Evolutionary conservation across 768 basidiomycete genomes (phyloP), one percentile per base, ranked within the genome.

Genomic region (Scleroderma bovista): DNA sequence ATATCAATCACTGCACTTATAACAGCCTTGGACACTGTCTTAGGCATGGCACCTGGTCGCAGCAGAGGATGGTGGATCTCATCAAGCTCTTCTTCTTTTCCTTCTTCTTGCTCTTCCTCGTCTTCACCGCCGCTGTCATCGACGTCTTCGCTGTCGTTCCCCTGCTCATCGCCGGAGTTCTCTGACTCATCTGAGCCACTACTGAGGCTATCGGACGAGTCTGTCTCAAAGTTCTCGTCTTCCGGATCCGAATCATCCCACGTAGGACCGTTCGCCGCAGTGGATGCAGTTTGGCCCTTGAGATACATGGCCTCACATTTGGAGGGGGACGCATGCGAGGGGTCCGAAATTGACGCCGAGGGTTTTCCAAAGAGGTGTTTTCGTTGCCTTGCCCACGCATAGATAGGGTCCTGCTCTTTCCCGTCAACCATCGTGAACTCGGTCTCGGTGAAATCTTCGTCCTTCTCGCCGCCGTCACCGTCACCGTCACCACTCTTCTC

Each of bases 391-490:
- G 81, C 76, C 88, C 88, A 90, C 26, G 75, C 72, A 32, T 72
- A 68, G 44, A 90, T 81, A 20, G 77, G 75, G 33, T 81, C 79
- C 57, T 81, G 77, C 60, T 89, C 86, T 55, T 72, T 73, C 23
- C 78, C 79, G 53, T 90, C 88, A 4, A 90, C 75, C 77, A 88
- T 81, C 26, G 76, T 74, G 59, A 90, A 86, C 59, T 81, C 79
- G 1, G 80, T 80, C 62, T 87, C 85, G 40, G 78, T 69, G 1
- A 74, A 75, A 8, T 72, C 70, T 8, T 71, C 75, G 24, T 73
- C 77, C 26, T 5, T 9, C 26, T 29, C 26, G 26, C 9, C 26
- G 4, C 9, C 26, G 26, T 29, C 26, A 2, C 66, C 50, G 6
- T 48, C 53, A 0, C 16, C 51, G 1, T 23, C 37, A 5, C 43